Evolutionary conservation across 2,329 filamentous ascomycete species (phyloP), one percentile per base, ranked within the genome.

Genomic region (Colletotrichum liriopes): DNA sequence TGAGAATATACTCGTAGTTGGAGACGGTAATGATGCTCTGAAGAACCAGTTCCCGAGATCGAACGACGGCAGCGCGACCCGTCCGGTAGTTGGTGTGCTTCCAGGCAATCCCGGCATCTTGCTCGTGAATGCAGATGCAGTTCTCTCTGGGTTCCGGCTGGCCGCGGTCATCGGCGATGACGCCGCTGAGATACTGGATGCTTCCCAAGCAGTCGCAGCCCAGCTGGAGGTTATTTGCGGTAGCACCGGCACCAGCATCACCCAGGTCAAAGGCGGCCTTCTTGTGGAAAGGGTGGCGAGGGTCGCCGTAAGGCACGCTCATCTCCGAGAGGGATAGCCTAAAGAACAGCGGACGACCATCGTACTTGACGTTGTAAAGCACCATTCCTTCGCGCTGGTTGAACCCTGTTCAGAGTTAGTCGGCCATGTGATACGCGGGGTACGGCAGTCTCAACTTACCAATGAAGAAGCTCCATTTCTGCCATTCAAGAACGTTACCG

Each of bases 201-300:
- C 88, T 86, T 8, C 92, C 92, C 0, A 94, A 84, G 76, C 92
- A 91, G 77, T 93, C 92, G 71, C 91, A 93, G 20, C 92, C 91
- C 3, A 93, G 84, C 20, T 86, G 84, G 1, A 94, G 84, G 74
- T 93, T 93, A 77, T 93, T 93, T 32, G 90, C 89, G 73, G 87
- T 89, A 64, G 88, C 86, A 6, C 91, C 91, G 41, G 89, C 89
- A 20, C 91, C 91, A 9, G 87, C 90, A 74, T 93, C 91, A 3
- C 91, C 91, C 73, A 93, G 90, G 76, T 93, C 91, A 74, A 93
- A 93, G 8, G 91, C 91, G 72, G 92, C 89, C 77, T 93, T 93
- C 64, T 68, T 68, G 67, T 91, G 90, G 78, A 89, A 93, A 0
- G 91, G 91, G 0, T 86, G 82, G 3, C 92, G 87, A 0, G 90